Base-by-base conservation (phyloP, 73 alveolate genomes). In the Paramecium tetraurelia region DNA sequence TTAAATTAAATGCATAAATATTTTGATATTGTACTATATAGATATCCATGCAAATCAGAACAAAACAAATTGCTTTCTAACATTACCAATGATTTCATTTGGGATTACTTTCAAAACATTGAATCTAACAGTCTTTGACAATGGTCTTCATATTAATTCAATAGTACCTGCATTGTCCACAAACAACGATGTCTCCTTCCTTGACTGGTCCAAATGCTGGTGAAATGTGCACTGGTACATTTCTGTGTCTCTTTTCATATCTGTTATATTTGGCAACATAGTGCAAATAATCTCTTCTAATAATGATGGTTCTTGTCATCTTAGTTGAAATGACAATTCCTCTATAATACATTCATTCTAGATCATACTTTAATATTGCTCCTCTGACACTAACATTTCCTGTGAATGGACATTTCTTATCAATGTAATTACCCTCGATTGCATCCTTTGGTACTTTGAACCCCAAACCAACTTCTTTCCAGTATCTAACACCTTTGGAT, bases 351-450 rank as follows among this genome's bases (percentile, higher is more conserved):
- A 40, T 57, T 83, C 41, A 27, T 63, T 63, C 22, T 27, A 43
- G 18, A 31, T 41, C 92, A 41, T 94, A 94, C 97, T 94, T 97
- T 92, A 94, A 76, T 93, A 98, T 97, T 88, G 97, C 96, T 53
- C 99, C 99, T 96, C 99, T 96, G 92, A 97, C 96, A 72, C 97
- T 89, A 36, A 96, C 98, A 80, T 85, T 85, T 20, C 99, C 98
- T 85, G 99, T 98, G 99, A 98, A 98, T 50, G 99, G 99, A 98
- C 99, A 98, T 95, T 98, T 98, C 95, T 98, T 97, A 98, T 98
- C 99, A 92, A 98, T 95, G 85, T 59, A 95, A 50, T 71, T 50
- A 21, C 99, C 99, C 44, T 95, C 98, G 80, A 96, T 98, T 85
- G 99, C 99, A 22, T 97, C 99, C 75, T 95, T 93, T 58, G 99